Evolutionary conservation across 768 basidiomycete species (phyloP).

Genomic region (Tulasnella sp.): DNA sequence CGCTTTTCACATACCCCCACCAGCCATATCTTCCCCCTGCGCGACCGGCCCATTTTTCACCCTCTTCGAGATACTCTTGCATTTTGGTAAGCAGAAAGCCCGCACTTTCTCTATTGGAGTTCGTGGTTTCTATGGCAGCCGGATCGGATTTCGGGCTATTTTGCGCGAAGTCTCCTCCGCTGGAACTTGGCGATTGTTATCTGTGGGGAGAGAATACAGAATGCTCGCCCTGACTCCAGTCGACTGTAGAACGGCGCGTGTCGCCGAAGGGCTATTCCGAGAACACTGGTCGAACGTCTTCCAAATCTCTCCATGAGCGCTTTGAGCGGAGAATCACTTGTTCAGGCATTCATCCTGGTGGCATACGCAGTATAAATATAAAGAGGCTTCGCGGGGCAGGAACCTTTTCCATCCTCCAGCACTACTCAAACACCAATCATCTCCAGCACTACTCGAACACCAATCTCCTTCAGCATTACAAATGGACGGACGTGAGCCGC

Average conservation of each 20-base stretch:
- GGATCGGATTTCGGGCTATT: neutral
- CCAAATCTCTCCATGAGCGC: neutral
- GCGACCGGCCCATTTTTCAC: constrained; percentile 62
- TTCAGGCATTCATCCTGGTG: neutral
- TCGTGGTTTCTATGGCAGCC: neutral
- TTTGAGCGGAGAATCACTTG: neutral
- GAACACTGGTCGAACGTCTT: neutral
- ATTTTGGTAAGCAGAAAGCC: constrained; percentile 47
- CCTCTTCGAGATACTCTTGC: constrained; percentile 68
- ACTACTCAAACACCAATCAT: neutral
- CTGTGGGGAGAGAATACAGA: neutral
- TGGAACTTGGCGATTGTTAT: neutral
- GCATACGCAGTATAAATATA: neutral
- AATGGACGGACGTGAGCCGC: neutral
- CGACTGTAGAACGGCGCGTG: neutral
- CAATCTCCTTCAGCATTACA: neutral
- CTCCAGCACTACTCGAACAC: too few relatives aligned
- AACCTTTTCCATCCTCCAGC: neutral
- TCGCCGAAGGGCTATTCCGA: neutral
- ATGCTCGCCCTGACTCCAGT: neutral
- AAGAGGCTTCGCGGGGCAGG: neutral
- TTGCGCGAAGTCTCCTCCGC: neutral
- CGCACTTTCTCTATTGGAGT: neutral
- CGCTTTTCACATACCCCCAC: constrained; percentile 67
- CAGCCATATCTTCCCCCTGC: constrained; percentile 75